phyloP scores from a whole-genome alignment of 768 basidiomycete species.

The Suillus lakei region DNA sequence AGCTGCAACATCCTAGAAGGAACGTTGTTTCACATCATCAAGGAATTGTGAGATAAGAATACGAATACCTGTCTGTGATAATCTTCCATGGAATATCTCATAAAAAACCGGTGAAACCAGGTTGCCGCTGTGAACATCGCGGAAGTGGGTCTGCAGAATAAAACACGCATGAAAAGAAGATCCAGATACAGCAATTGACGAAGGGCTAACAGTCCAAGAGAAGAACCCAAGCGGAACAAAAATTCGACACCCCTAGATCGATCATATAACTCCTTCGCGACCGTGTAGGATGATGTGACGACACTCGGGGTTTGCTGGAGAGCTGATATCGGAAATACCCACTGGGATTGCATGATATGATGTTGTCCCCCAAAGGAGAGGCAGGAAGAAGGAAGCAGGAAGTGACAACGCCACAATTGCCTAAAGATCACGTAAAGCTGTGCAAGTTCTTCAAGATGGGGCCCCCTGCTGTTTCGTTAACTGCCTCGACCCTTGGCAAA shows the following conservation, averaged over 20 bases:
- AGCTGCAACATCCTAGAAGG: slow-evolving; percentile 75
- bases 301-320: slow-evolving; percentile 63
- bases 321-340: slow-evolving; percentile 70
- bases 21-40: slow-evolving; percentile 10
- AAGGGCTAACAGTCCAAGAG: slow-evolving; percentile 70
- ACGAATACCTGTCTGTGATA: slow-evolving; percentile 75
- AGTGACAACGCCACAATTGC: slow-evolving; percentile 4
- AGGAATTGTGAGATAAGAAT: slow-evolving; percentile 11
- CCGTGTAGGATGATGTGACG: slow-evolving; percentile 46
- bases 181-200: slow-evolving; percentile 11
- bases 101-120: slow-evolving; percentile 92
- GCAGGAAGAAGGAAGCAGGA: neutral
- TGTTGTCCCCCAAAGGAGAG: slow-evolving; percentile 14
- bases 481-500: neutral
- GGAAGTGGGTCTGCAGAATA: slow-evolving; percentile 64
- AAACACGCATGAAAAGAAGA: slow-evolving; percentile 20
- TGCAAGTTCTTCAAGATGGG: slow-evolving; percentile 7
- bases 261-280: slow-evolving; percentile 77
- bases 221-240: slow-evolving; percentile 80
- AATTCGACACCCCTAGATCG: slow-evolving; percentile 85
- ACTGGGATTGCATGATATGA: slow-evolving; percentile 50
- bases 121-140: slow-evolving; percentile 87
- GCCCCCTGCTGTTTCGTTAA: neutral
- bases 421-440: slow-evolving; percentile 14
- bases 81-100: slow-evolving; percentile 84